Percentiles rank a stretch among this genome's conserved stretches.
phyloP scores from a whole-genome alignment of 306 rosid species.

The Vicia faba region DNA sequence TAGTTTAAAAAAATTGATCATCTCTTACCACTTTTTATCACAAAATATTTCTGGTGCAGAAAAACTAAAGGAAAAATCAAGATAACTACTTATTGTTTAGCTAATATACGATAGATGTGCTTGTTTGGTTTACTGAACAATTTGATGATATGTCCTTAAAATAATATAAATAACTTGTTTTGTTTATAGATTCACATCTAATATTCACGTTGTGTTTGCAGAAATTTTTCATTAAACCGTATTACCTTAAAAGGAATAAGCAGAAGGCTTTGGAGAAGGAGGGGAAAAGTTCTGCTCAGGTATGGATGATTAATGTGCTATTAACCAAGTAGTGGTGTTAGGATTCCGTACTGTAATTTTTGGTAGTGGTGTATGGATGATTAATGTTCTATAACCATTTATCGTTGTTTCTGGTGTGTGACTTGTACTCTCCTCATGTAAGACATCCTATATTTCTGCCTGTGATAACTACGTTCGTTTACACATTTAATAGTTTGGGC shows the following conservation, averaged over 20 bases:
- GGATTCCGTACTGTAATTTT: conserved; percentile 7
- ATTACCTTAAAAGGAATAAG: conserved; percentile 72
- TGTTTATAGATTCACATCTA: background rate
- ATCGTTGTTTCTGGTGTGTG: conserved; percentile 19
- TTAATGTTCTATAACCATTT: conserved; percentile 4
- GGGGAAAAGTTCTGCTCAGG: conserved; percentile 72
- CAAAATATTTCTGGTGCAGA: conserved; percentile 22
- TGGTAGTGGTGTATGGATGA: conserved; percentile 43
- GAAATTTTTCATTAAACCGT: conserved; percentile 80
- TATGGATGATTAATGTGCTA: conserved; percentile 40
- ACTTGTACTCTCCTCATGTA: conserved; percentile 18
- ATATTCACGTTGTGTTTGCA: conserved; percentile 47
- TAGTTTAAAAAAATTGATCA: background rate
- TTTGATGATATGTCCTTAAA: conserved; percentile 3
- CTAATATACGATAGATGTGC: conserved; percentile 3
- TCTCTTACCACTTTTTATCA: background rate
- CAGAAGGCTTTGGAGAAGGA: conserved; percentile 76
- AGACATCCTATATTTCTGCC: background rate
- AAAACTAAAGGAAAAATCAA: conserved; percentile 10
- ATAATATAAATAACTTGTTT: background rate
- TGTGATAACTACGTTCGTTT: background rate
- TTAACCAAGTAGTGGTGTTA: conserved; percentile 5
- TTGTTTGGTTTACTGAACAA: conserved; percentile 31
- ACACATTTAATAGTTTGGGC: conserved; percentile 13
- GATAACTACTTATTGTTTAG: conserved; percentile 27